A percentile compares a stretch with the other conserved stretches of the same genome.
These are phyloP conservation scores for Vigna radiata DNA, from an alignment of 306 rosid genomes.

Conservation along the genomic window DNA sequence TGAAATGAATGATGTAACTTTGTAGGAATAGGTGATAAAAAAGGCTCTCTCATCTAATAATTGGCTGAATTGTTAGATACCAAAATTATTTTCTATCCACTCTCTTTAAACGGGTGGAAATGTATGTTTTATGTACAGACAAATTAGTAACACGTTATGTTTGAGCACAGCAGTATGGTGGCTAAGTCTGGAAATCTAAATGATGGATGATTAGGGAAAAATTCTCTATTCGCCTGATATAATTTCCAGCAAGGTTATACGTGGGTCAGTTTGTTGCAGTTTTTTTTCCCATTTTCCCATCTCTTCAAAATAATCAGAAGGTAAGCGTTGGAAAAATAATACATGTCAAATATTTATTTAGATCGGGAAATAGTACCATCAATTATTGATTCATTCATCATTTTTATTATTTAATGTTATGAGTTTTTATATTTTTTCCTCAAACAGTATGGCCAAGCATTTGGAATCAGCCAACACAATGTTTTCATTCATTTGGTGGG, in stretches of 20 bases:
- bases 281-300: background rate
- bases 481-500: constrained; percentile 99
- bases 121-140: too few relatives aligned
- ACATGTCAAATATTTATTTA: background rate
- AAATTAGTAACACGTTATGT: too few relatives aligned
- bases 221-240: constrained; percentile 14
- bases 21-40: constrained; percentile 14
- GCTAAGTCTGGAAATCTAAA: background rate
- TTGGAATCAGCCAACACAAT: constrained; percentile 95
- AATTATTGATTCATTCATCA: constrained; percentile 8
- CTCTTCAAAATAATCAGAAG: background rate
- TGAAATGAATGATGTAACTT: background rate
- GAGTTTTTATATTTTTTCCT: constrained; percentile 13
- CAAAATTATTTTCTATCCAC: constrained; percentile 18
- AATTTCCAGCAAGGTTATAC: background rate
- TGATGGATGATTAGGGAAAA: constrained; percentile 15
- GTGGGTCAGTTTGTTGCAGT: background rate
- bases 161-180: background rate
- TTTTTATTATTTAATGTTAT: background rate
- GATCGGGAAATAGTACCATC: constrained; percentile 2
- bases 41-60: constrained; percentile 17
- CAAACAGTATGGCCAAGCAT: constrained; percentile 78
- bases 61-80: background rate
- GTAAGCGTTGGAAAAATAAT: constrained; percentile 6
- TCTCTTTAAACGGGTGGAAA: constrained; percentile 10